Percentiles rank a stretch among this genome's conserved stretches.
Evolutionary conservation across 208 protist genomes (phyloP).

Genomic region (Phytomonas francai): DNA sequence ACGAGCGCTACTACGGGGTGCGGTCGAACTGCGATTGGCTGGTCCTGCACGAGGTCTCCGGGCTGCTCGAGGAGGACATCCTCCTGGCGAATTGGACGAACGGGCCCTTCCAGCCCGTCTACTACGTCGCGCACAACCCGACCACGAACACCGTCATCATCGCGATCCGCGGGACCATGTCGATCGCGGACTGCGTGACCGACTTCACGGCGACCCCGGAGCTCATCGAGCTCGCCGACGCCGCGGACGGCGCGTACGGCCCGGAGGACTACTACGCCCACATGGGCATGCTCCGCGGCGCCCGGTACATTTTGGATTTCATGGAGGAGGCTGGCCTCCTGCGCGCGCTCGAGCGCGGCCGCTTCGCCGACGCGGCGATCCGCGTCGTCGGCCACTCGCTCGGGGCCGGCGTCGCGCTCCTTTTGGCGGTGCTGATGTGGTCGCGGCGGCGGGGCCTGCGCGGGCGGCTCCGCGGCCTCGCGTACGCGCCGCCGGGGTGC

Average conservation of each 20-base stretch:
- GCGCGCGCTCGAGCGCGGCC: conserved; percentile 27
- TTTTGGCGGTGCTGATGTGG: conserved; percentile 62
- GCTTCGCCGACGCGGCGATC: conserved; percentile 29
- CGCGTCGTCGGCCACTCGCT: conserved; percentile 84
- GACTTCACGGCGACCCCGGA: conserved; percentile 57
- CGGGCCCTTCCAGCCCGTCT: conserved; percentile 56
- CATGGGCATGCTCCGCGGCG: conserved; percentile 63
- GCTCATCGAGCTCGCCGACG: conserved; percentile 26
- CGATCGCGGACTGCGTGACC: conserved; percentile 73
- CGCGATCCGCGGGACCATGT: conserved; percentile 85
- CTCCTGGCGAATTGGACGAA: conserved; percentile 69
- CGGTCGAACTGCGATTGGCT: conserved; percentile 34
- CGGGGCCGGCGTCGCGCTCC: conserved; percentile 66
- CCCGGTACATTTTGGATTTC: conserved; percentile 43
- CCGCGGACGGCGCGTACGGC: background rate
- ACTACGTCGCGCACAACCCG: conserved; percentile 68
- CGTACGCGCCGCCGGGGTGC: conserved; percentile 76
- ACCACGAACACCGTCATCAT: conserved; percentile 51
- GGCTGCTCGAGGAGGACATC: conserved; percentile 49
- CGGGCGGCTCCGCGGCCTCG: conserved; percentile 52
- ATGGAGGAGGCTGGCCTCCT: conserved; percentile 59
- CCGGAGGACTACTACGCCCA: conserved; percentile 51
- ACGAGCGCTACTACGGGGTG: background rate
- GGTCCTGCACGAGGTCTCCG: conserved; percentile 36
- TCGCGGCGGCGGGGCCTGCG: conserved; percentile 36